Base-by-base conservation (phyloP, 768 basidiomycete species). In the Boletus vermiculosoides region DNA sequence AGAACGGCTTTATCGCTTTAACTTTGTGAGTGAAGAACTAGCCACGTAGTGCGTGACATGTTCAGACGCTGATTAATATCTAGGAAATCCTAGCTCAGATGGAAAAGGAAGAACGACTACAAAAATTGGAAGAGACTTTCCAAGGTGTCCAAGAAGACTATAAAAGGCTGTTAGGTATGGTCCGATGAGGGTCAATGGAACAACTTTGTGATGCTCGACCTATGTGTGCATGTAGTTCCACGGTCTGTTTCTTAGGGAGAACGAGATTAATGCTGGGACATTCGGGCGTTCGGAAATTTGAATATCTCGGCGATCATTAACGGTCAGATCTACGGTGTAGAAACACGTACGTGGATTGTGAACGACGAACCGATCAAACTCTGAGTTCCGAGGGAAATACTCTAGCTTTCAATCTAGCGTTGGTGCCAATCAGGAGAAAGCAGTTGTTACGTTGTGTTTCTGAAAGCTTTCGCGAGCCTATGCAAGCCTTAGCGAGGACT, bases 51-150 rank as follows among this genome's bases (percentile, higher is more conserved):
- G 30, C 20, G 28, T 20, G 36, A 45, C 31, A 30, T 58, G 15
- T 48, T 62, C 13, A 50, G 37, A 20, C 54, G 25, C 44, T 47
- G n/a, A 28, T 39, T 10, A 12, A 23, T 44, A 5, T 5, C 23
- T 66, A 95, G 93, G 93, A 95, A 78, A 82, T 90, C 50, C 80
- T 99, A 45, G 85, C 84, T 51, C 94, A 95, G 66, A 76, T 98
- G 56, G 92, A 95, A 56, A 88, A 90, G 60, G 79, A 87, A 52
- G 96, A 98, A 66, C 81, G 94, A 28, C 79, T 92, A 52, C 86
- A 91, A 56, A 96, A 94, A 70, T 76, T 99, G 44, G 88, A 94
- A 72, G 92, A 95, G 74, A 98, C 96, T 6, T 99, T 92, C 74
- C 86, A 89, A 65, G 86, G 78, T 57, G 93, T 98, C 12, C 77